Evolutionary conservation across 1,284 basidiomycete genomes (phyloP).

Genomic region (Schizophyllum commune): DNA sequence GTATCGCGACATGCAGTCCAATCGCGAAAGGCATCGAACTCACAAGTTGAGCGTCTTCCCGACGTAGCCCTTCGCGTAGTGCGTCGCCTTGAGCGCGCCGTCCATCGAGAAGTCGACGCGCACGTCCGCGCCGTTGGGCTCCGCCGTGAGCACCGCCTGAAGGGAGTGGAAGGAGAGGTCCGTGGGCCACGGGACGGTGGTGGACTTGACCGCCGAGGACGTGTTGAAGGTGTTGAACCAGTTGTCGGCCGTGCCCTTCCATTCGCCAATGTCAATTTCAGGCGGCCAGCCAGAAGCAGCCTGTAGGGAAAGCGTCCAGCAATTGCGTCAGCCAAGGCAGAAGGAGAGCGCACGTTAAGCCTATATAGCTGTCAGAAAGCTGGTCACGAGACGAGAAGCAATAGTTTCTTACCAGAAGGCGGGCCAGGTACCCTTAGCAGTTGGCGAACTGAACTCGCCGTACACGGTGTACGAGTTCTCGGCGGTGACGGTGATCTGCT

Average conservation of each 20-base stretch:
- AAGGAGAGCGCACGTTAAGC: too few species aligned
- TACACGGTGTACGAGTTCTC: slow-evolving; percentile 27
- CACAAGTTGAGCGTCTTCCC: slow-evolving; percentile 33
- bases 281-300: slow-evolving; percentile 37
- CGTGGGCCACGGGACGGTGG: slow-evolving; percentile 31
- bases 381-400: too few species aligned
- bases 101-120: slow-evolving; percentile 35
- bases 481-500: slow-evolving; percentile 31
- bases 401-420: slow-evolving; percentile 32
- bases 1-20: too few species aligned
- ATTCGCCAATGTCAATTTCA: slow-evolving; percentile 36
- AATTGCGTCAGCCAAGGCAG: background rate
- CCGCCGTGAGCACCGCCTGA: slow-evolving; percentile 32
- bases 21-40: slow-evolving; percentile 11
- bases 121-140: slow-evolving; percentile 28
- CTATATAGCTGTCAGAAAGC: too few species aligned
- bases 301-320: slow-evolving; percentile 12
- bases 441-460: slow-evolving; percentile 36
- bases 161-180: slow-evolving; percentile 36
- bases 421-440: slow-evolving; percentile 33
- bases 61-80: slow-evolving; percentile 31
- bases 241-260: slow-evolving; percentile 36
- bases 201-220: slow-evolving; percentile 29
- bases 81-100: slow-evolving; percentile 25
- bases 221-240: slow-evolving; percentile 40